These are phyloP conservation scores for Pichia sporocuriosa DNA, from an alignment of 805 yeast genomes.

Conservation along the genomic window DNA sequence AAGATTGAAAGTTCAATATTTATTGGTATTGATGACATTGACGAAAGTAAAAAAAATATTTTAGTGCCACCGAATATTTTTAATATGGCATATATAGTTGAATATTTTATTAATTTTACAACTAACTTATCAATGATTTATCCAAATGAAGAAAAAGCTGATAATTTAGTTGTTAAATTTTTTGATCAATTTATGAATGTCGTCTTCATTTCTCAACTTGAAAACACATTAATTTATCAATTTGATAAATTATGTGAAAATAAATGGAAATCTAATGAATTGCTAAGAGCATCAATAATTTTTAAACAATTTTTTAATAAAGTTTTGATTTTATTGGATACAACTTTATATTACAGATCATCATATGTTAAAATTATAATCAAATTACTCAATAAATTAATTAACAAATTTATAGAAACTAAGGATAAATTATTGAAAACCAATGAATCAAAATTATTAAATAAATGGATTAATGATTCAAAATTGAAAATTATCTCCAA, in stretches of 20 bases:
- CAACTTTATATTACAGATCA: constrained; percentile 51
- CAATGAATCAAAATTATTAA: constrained; percentile 20
- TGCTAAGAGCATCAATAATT: constrained; percentile 38
- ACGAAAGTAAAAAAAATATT: constrained; percentile 49
- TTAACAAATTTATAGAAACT: constrained; percentile 23
- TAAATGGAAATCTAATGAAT: constrained; percentile 22
- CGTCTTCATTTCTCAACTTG: constrained; percentile 58
- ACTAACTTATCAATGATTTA: constrained; percentile 47
- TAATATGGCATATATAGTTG: constrained; percentile 74
- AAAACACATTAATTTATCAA: constrained; percentile 44
- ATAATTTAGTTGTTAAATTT: constrained; percentile 36
- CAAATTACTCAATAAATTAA: constrained; percentile 35
- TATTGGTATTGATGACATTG: constrained; percentile 48
- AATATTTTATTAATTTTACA: constrained; percentile 61
- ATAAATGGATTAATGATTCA: constrained; percentile 32
- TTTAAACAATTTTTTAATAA: constrained; percentile 42
- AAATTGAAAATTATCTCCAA: constrained; percentile 28
- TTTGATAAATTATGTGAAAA: constrained; percentile 43
- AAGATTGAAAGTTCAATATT: constrained; percentile 33
- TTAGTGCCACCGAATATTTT: constrained; percentile 65
- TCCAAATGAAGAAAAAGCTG: constrained; percentile 21
- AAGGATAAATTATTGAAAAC: constrained; percentile 22
- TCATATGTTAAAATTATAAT: constrained; percentile 45
- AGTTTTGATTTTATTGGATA: constrained; percentile 48
- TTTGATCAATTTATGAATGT: constrained; percentile 58